phyloP scores from a whole-genome alignment of 2,329 filamentous ascomycete genomes.

The Paecilomyces dactylethromorphus region DNA sequence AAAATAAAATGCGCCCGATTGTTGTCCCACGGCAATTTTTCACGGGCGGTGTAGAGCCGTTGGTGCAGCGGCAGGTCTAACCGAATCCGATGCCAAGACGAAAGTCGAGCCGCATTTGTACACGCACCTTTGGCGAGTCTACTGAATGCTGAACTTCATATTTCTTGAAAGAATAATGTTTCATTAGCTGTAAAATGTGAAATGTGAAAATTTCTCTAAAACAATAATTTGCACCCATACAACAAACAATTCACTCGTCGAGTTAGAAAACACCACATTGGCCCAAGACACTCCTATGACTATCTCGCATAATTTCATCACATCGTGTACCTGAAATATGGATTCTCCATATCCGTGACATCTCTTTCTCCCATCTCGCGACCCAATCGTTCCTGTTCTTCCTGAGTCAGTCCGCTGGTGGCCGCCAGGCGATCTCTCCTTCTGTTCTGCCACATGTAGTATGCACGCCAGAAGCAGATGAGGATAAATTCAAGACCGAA shows the following conservation, averaged over 20 bases:
- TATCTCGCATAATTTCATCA: neutral
- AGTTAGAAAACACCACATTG: too few species aligned
- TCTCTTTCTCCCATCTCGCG: neutral
- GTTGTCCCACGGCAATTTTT: constrained; percentile 3
- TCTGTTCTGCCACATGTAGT: constrained; percentile 36
- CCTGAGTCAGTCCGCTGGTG: constrained; percentile 26
- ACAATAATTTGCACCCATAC: too few species aligned
- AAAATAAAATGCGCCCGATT: constrained; percentile 5
- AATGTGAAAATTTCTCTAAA: too few species aligned
- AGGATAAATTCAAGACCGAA: constrained; percentile 10
- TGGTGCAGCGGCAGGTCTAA: constrained; percentile 5
- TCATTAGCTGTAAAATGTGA: too few species aligned
- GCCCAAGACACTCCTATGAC: too few species aligned
- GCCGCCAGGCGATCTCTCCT: constrained; percentile 20
- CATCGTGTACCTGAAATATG: neutral
- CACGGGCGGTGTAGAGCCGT: constrained; percentile 1
- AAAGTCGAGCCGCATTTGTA: too few species aligned
- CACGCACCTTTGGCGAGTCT: too few species aligned
- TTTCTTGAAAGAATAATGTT: too few species aligned
- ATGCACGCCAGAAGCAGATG: constrained; percentile 32
- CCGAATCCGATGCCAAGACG: neutral
- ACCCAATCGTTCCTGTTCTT: constrained; percentile 9
- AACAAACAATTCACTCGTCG: too few species aligned
- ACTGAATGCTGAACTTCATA: too few species aligned
- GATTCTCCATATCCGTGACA: neutral